Evolutionary conservation across 2,329 filamentous ascomycete species (phyloP).

Genomic region (Fusarium incarnatum): DNA sequence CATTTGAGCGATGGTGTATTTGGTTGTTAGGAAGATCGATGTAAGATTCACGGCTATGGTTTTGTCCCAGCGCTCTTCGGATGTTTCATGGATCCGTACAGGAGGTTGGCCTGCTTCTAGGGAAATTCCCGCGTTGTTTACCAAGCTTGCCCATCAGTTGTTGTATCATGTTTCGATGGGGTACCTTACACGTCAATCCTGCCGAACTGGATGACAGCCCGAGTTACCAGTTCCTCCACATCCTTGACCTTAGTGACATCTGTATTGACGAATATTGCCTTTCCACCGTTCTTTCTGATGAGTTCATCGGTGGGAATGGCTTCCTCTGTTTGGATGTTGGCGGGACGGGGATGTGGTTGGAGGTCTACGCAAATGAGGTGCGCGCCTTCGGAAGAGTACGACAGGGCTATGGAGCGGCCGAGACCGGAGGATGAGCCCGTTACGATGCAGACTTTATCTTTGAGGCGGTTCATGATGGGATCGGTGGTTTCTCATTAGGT

Average conservation of each 20-base stretch:
- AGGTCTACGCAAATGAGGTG: conserved; percentile 58
- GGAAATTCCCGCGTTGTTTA: conserved; percentile 59
- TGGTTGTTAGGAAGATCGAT: conserved; percentile 56
- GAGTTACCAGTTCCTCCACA: conserved; percentile 53
- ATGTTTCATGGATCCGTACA: conserved; percentile 57
- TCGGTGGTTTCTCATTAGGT: too few species aligned
- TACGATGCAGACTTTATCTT: conserved; percentile 54
- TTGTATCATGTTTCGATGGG: rapidly evolving
- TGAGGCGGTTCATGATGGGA: conserved; percentile 3
- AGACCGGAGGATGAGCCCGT: conserved; percentile 61
- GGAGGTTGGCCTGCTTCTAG: conserved; percentile 29
- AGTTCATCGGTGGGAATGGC: conserved; percentile 49
- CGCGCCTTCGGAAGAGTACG: conserved; percentile 57
- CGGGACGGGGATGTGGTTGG: conserved; percentile 40
- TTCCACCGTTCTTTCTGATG: conserved; percentile 51
- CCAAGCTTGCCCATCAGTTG: conserved; percentile 45
- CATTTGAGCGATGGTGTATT: conserved; percentile 62
- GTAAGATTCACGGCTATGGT: conserved; percentile 54
- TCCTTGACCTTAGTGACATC: conserved; percentile 56
- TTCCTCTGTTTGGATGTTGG: conserved; percentile 45
- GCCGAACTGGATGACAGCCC: conserved; percentile 34
- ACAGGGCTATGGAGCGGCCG: conserved; percentile 59
- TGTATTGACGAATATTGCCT: conserved; percentile 56
- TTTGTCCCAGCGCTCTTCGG: conserved; percentile 59
- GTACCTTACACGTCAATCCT: conserved; percentile 44